Conservation (phyloP, 179 eudicot genomes). For the Nepenthes alata region DNA sequence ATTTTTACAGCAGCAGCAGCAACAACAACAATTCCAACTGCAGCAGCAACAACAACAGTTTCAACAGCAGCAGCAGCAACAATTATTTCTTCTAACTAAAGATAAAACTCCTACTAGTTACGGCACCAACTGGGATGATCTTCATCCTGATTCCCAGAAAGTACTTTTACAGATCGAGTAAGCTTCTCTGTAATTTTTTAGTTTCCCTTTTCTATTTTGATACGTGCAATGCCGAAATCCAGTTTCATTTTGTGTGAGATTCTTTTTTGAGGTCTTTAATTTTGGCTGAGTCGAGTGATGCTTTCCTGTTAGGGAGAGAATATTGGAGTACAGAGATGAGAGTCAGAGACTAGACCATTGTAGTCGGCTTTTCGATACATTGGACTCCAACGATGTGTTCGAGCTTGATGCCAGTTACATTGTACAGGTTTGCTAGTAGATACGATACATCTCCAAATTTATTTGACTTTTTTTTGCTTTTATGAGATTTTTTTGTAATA, state of each 20-base stretch:
- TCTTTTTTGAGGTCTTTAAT: not conserved
- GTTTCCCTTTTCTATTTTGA: not conserved
- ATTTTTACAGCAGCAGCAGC: constrained; percentile 15
- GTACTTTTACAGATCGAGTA: constrained; percentile 77
- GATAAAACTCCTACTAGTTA: constrained; percentile 77
- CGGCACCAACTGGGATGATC: constrained; percentile 84
- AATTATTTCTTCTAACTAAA: constrained; percentile 64
- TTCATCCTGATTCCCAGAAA: constrained; percentile 90
- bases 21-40: constrained; percentile 10
- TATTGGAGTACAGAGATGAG: constrained; percentile 81
- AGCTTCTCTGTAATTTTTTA: constrained; percentile 3
- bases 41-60: constrained; percentile 32
- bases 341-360: constrained; percentile 90
- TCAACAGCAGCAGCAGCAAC: constrained; percentile 59
- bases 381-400: constrained; percentile 53
- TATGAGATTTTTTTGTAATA: too few relatives aligned
- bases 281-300: constrained; percentile 1
- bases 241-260: not conserved
- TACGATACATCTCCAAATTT: too few relatives aligned
- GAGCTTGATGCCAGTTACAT: constrained; percentile 75
- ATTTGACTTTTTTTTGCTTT: not conserved
- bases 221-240: not conserved
- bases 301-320: constrained; percentile 50
- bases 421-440: constrained; percentile 43
- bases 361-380: constrained; percentile 80